Base-by-base conservation (phyloP, 768 basidiomycete species). In the Tulasnella sp. region DNA sequence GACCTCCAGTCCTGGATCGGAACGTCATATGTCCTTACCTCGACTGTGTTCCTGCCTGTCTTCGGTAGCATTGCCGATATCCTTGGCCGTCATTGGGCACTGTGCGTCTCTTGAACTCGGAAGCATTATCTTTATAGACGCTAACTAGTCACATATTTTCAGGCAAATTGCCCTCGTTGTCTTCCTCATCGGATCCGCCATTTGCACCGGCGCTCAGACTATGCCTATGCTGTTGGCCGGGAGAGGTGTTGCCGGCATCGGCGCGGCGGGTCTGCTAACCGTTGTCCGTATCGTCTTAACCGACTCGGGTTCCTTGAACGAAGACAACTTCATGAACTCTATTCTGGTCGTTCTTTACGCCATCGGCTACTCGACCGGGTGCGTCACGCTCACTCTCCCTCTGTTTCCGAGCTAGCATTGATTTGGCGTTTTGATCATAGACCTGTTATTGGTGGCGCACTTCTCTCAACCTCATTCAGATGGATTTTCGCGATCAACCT, bases 401-500 rank as follows among this genome's bases (percentile, higher is more conserved):
- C n/a, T n/a, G n/a, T 67, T 64, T 25, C 31, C 11, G 25, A 64
- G n/a, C 0, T 19, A 36, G 15, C 29, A 22, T 22, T 71, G n/a
- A n/a, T n/a, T n/a, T n/a, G n/a, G 3, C 34, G 1, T 49, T 31
- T 31, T 25, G 29, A n/a, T n/a, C n/a, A n/a, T 7, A 87, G 87
- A 1, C 88, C 87, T 0, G 80, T 85, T 58, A 83, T 87, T 71
- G 85, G 85, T 6, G 87, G 87, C 9, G 84, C 78, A 34, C 80
- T 88, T 17, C 80, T 84, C 1, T 78, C 80, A 1, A 80, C 84
- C 9, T 85, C 81, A 71, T 88, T 86, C 80, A 84, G 88, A 29
- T 88, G 87, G 88, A 84, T 88, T 19, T 88, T 88, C 77, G 87
- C 84, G 2, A 88, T 88, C 82, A 88, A 88, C 76, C 80, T 88